Conservation (phyloP, 768 basidiomycete species). For the Hirschioporus abietinus region DNA sequence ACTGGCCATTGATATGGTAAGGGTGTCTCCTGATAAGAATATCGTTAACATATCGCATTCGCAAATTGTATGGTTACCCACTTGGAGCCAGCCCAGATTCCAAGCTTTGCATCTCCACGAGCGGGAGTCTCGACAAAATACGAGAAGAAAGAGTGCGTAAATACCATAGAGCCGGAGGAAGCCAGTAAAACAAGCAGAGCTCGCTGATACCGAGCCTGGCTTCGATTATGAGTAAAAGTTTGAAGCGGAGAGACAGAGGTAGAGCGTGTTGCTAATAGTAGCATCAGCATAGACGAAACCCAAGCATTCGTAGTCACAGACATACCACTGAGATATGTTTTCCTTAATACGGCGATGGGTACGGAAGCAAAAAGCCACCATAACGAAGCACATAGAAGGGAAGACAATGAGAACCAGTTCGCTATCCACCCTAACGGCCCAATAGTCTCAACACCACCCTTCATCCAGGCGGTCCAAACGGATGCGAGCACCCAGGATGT, state of each 20-base stretch:
- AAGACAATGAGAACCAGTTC: conserved; percentile 21
- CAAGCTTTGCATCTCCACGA: conserved; percentile 37
- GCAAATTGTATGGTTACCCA: conserved; percentile 22
- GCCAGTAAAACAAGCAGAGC: conserved; percentile 41
- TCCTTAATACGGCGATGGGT: conserved; percentile 54
- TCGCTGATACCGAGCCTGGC: conserved; percentile 41
- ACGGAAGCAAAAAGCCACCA: conserved; percentile 50
- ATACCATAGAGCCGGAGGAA: conserved; percentile 40
- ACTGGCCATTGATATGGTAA: conserved; percentile 63
- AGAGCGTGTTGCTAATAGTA: conserved; percentile 37
- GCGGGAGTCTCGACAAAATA: conserved; percentile 26
- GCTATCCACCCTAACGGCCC: conserved; percentile 15
- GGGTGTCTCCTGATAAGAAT: conserved; percentile 56
- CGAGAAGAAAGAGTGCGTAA: conserved; percentile 37
- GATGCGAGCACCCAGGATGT: conserved; percentile 40
- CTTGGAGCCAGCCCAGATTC: conserved; percentile 65
- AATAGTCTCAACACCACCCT: conserved; percentile 29
- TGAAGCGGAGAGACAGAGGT: conserved; percentile 47
- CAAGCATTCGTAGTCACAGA: conserved; percentile 5
- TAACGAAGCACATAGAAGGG: conserved; percentile 34
- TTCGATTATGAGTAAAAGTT: conserved; percentile 39
- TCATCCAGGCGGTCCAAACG: conserved; percentile 39
- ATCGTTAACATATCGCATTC: conserved; percentile 1
- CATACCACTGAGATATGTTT: conserved; percentile 56
- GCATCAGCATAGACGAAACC: neutral